phyloP scores from a whole-genome alignment of 371 early-diverging fungal genomes.

The Sporodiniella umbellata region DNA sequence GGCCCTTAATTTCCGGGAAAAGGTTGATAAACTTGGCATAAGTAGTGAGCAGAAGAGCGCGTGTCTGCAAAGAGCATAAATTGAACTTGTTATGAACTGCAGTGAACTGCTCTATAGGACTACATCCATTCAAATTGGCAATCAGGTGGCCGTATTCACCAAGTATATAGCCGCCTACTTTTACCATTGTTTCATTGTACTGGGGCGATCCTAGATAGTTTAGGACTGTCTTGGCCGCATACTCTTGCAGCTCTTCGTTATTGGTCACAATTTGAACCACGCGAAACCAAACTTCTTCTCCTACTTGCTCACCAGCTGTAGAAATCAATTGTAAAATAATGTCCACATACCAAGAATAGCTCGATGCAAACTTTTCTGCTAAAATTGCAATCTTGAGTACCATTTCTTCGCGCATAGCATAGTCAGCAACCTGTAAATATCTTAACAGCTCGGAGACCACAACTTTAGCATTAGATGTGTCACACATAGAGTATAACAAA shows the following conservation, averaged over 20 bases:
- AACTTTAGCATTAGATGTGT: slow-evolving; percentile 77
- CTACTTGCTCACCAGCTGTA: slow-evolving; percentile 93
- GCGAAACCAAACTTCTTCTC: slow-evolving; percentile 96
- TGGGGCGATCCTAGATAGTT: slow-evolving; percentile 76
- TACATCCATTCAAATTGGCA: slow-evolving; percentile 77
- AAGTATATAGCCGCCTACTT: slow-evolving; percentile 93
- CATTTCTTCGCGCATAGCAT: slow-evolving; percentile 92
- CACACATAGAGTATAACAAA: slow-evolving; percentile 95
- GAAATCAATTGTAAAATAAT: slow-evolving; percentile 92
- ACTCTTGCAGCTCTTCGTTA: slow-evolving; percentile 91
- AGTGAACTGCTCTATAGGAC: slow-evolving; percentile 90
- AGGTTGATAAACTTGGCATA: slow-evolving; percentile 93
- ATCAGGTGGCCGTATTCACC: slow-evolving; percentile 97
- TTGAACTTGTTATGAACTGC: slow-evolving; percentile 89
- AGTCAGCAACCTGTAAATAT: slow-evolving; percentile 86
- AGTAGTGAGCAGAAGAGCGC: slow-evolving; percentile 85
- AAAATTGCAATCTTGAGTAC: slow-evolving; percentile 97
- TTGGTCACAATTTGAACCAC: slow-evolving; percentile 93
- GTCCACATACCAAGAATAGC: slow-evolving; percentile 97
- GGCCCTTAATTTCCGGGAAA: slow-evolving; percentile 94
- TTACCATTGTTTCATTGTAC: slow-evolving; percentile 92
- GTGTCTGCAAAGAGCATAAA: slow-evolving; percentile 73
- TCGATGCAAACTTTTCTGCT: slow-evolving; percentile 95
- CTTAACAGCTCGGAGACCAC: slow-evolving; percentile 90
- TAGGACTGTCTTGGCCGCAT: slow-evolving; percentile 86